Evolutionary conservation across 1,284 basidiomycete genomes (phyloP).

Genomic region (Cutaneotrichosporon cutaneum): DNA sequence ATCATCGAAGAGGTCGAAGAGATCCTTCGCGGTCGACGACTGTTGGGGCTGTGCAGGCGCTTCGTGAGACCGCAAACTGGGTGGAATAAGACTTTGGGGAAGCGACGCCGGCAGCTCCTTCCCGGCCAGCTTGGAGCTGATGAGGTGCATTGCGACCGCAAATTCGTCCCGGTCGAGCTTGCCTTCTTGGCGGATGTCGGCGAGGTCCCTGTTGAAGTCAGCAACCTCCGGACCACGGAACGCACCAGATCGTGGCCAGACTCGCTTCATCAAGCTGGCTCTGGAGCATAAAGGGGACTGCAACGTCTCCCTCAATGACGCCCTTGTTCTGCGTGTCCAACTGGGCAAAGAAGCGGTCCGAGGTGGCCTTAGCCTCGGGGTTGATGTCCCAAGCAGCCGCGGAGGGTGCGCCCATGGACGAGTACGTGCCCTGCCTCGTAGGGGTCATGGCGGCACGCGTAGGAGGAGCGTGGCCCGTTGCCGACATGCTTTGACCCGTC

Average conservation of each 20-base stretch:
- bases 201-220: slow-evolving; percentile 70
- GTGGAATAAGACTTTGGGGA: slow-evolving; percentile 75
- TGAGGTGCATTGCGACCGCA: slow-evolving; percentile 93
- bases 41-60: neutral
- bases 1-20: slow-evolving; percentile 53
- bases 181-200: slow-evolving; percentile 88
- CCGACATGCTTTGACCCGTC: slow-evolving; percentile 49
- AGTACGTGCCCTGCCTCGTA: neutral
- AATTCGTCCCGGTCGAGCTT: slow-evolving; percentile 87
- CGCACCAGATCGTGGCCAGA: slow-evolving; percentile 85
- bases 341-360: slow-evolving; percentile 79
- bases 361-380: slow-evolving; percentile 71
- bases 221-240: neutral
- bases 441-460: slow-evolving; percentile 22
- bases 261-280: slow-evolving; percentile 80
- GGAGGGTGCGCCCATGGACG: neutral
- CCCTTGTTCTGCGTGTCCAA: slow-evolving; percentile 76
- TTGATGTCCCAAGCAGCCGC: slow-evolving; percentile 74
- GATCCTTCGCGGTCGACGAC: slow-evolving; percentile 39
- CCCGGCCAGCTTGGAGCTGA: slow-evolving; percentile 83
- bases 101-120: slow-evolving; percentile 72
- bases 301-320: slow-evolving; percentile 86
- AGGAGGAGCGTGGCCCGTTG: slow-evolving; percentile 18
- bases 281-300: slow-evolving; percentile 94
- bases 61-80: slow-evolving; percentile 49